phyloP scores from a whole-genome alignment of 2,329 filamentous ascomycete genomes.

The Fusarium hostae region DNA sequence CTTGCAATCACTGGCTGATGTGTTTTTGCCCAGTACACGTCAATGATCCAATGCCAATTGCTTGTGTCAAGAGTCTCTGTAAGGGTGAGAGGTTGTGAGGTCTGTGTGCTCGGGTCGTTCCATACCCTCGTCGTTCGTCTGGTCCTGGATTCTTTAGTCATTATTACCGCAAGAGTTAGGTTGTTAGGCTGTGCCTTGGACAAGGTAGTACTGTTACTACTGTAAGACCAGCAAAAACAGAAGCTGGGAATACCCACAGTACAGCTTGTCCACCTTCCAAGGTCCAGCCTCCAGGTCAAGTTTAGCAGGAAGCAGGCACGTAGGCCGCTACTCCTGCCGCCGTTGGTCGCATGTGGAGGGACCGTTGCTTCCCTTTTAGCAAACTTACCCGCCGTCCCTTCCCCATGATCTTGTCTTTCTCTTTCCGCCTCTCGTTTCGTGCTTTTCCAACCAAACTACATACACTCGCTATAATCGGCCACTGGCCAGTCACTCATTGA shows the following conservation, averaged over 20 bases:
- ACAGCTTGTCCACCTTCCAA: slow-evolving; percentile 23
- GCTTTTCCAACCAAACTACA: slow-evolving; percentile 37
- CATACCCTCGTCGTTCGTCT: slow-evolving; percentile 30
- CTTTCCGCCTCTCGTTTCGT: slow-evolving; percentile 37
- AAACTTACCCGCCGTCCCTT: slow-evolving; percentile 42
- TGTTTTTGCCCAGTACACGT: slow-evolving; percentile 32
- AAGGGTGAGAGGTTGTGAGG: slow-evolving; percentile 28
- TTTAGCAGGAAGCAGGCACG: slow-evolving; percentile 5
- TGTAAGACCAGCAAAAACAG: not conserved
- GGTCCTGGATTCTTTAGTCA: slow-evolving; percentile 14
- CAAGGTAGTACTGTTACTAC: slow-evolving; percentile 1
- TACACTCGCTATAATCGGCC: slow-evolving; percentile 45
- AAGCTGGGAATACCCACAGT: slow-evolving; percentile 27
- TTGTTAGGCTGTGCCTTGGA: not conserved
- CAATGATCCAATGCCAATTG: slow-evolving; percentile 29
- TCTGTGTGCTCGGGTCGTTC: slow-evolving; percentile 33
- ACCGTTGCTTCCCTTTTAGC: slow-evolving; percentile 37
- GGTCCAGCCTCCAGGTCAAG: slow-evolving; percentile 8
- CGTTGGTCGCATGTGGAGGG: slow-evolving; percentile 39
- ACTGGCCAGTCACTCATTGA: slow-evolving; percentile 45
- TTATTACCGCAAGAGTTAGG: slow-evolving; percentile 7
- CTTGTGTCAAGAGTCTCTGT: slow-evolving; percentile 25
- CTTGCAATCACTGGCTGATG: slow-evolving; percentile 44
- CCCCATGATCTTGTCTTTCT: slow-evolving; percentile 40
- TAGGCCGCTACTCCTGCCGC: slow-evolving; percentile 36